Evolutionary conservation across 2,329 filamentous ascomycete genomes (phyloP), one percentile per base, ranked within the genome.

Genomic region (Aureobasidium sp.): DNA sequence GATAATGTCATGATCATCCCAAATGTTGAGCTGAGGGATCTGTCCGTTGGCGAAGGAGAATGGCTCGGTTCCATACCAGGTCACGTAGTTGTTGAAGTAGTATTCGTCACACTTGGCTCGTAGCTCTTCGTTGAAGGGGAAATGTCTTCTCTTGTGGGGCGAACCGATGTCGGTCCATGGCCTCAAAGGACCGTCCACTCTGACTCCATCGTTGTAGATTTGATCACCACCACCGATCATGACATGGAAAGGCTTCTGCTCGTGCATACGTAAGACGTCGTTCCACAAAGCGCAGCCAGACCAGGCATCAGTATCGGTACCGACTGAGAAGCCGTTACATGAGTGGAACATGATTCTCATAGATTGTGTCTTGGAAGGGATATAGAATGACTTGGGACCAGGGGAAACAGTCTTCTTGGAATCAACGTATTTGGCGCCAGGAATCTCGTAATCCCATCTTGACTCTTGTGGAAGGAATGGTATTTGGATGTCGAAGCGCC

Each of bases 181-280:
- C 72, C 88, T 89, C 68, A 98, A 81, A 1, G 95, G 95, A 0
- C 95, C 95, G 60, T 90, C 84, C 1, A 97, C 93, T 69, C 95
- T 88, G 70, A 98, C 93, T 29, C 93, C 93, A 65, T 91, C 89
- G 70, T 91, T 90, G 79, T 91, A 91, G 70, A 91, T 90, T 79
- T 98, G 95, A 75, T 98, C 95, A 67, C 95, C 95, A 66, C 95
- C 95, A 61, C 95, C 95, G 68, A 98, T 87, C 90, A 91, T 93
- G 70, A 89, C 86, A 73, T 90, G 87, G 76, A 91, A 89, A 10
- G 88, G 88, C 69, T 82, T 83, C 74, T 85, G 75, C 70, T 82
- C 82, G 71, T 91, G 89, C 66, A 87, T 79, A 53, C 88, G 85
- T 65, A 90, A 74, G 38, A 90, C 89, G 68, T 91, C 88, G 69